Evolutionary conservation across 495 filamentous ascomycete species (phyloP).

Genomic region (Aspergillus sparsus): DNA sequence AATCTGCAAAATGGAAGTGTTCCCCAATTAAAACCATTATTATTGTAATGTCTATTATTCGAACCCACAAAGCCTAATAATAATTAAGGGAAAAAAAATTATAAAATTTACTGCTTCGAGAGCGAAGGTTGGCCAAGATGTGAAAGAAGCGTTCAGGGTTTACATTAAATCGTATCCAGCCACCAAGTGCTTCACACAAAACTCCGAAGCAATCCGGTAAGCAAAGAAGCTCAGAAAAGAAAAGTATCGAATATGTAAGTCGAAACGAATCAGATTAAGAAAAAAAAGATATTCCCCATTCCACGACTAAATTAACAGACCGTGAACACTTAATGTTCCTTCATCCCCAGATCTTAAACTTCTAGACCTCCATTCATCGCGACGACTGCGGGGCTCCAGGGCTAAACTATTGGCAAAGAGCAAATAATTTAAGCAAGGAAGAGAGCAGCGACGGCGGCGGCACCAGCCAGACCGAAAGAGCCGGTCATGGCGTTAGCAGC

Average conservation of each 20-base stretch:
- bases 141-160: slow-evolving; percentile 46
- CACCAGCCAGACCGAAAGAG: slow-evolving; percentile 52
- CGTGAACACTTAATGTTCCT: slow-evolving; percentile 17
- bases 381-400: slow-evolving; percentile 18
- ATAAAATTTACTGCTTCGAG: slow-evolving; percentile 35
- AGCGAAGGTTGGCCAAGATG: slow-evolving; percentile 20
- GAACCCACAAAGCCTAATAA: background rate
- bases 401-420: slow-evolving; percentile 34
- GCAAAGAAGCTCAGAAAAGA: slow-evolving; percentile 32
- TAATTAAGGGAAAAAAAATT: slow-evolving; percentile 20
- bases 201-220: slow-evolving; percentile 46
- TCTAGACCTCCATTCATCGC: slow-evolving; percentile 12
- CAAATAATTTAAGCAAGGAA: slow-evolving; percentile 52
- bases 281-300: slow-evolving; percentile 13
- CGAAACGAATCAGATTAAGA: slow-evolving; percentile 39
- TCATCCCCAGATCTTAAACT: slow-evolving; percentile 23
- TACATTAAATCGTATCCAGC: slow-evolving; percentile 52
- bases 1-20: background rate
- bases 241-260: slow-evolving; percentile 33
- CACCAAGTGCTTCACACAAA: slow-evolving; percentile 43
- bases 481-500: slow-evolving; percentile 49
- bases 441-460: slow-evolving; percentile 52
- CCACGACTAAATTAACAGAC: slow-evolving; percentile 26
- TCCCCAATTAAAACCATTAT: background rate
- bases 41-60: background rate